These are phyloP conservation scores for Byssothecium circinans DNA, from an alignment of 2,329 filamentous ascomycete genomes.

Conservation along the genomic window DNA sequence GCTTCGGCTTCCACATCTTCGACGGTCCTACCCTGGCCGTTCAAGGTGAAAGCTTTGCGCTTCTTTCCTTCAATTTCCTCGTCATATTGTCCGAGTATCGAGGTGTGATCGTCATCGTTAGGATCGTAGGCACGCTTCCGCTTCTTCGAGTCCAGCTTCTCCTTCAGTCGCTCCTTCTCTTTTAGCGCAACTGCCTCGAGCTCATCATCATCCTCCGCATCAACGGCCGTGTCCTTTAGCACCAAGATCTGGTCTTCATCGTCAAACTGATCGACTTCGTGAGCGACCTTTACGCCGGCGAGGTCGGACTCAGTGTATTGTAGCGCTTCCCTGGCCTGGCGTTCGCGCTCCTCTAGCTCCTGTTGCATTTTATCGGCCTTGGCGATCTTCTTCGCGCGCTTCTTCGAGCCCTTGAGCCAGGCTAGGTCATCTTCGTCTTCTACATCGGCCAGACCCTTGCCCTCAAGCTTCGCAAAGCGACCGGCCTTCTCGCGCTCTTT, in stretches of 20 bases:
- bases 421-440: conserved; percentile 73
- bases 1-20: conserved; percentile 63
- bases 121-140: conserved; percentile 88
- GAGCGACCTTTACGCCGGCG: conserved; percentile 86
- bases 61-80: conserved; percentile 94
- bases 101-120: conserved; percentile 66
- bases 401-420: conserved; percentile 89
- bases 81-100: conserved; percentile 87
- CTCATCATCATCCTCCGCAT: conserved; percentile 84
- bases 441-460: conserved; percentile 80
- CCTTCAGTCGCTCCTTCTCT: conserved; percentile 71
- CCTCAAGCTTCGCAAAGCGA: conserved; percentile 73
- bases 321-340: conserved; percentile 61
- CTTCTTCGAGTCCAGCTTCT: conserved; percentile 85
- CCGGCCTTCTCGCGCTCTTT: conserved; percentile 84
- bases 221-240: conserved; percentile 87
- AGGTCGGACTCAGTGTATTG: conserved; percentile 86
- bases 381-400: conserved; percentile 87
- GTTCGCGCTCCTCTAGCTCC: conserved; percentile 72
- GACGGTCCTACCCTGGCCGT: conserved; percentile 69
- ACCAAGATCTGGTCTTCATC: conserved; percentile 88
- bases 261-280: conserved; percentile 79
- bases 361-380: conserved; percentile 69
- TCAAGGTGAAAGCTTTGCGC: conserved; percentile 81
- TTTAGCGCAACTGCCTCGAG: conserved; percentile 75